Base-by-base conservation (phyloP, 2,329 filamentous ascomycete genomes). In the Apiospora hydei region DNA sequence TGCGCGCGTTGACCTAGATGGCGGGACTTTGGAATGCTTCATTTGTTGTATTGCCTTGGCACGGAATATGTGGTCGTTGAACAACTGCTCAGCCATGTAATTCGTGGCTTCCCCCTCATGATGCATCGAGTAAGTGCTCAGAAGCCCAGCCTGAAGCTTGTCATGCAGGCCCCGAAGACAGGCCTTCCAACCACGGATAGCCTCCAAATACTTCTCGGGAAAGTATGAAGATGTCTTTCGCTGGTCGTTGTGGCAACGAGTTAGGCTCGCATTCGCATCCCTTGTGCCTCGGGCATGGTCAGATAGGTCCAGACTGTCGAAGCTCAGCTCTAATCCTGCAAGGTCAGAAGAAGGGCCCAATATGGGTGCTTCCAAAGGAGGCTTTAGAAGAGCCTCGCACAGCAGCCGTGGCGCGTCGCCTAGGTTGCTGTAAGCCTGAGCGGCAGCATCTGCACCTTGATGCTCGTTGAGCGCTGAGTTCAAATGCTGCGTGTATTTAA, bases 61-160 rank as follows among this genome's bases (percentile, higher is more conserved):
- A 10, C 86, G 83, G n/a, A 84, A 83, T 1, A 74, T 77, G 70
- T 82, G 84, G 72, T 84, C 84, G 13, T 75, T 78, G 66, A 88
- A 84, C 0, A 88, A 77, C 1, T 78, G 77, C 24, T 86, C 83
- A 3, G 86, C 75, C 78, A 85, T 84, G 41, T 83, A 80, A 8
- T 80, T 80, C 0, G 85, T 85, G 5, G 83, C 83, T 49, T 84
- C 82, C 8, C 81, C 82, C 72, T 87, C 84, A 70, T 86, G 85
- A 70, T 86, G 85, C 34, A 78, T 82, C 72, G 81, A 83, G 73
- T 88, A 88, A 0, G 84, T 86, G 26, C 83, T 81, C 1, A 82
- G 77, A 1, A 88, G 76, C 57, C 81, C 84, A n/a, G 75, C 77
- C 71, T 80, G 80, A 26, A 87, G 81, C 3, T 82, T 81, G 10